Base-by-base conservation (phyloP, 148 eudicot genomes). In the Arctostaphylos glauca region DNA sequence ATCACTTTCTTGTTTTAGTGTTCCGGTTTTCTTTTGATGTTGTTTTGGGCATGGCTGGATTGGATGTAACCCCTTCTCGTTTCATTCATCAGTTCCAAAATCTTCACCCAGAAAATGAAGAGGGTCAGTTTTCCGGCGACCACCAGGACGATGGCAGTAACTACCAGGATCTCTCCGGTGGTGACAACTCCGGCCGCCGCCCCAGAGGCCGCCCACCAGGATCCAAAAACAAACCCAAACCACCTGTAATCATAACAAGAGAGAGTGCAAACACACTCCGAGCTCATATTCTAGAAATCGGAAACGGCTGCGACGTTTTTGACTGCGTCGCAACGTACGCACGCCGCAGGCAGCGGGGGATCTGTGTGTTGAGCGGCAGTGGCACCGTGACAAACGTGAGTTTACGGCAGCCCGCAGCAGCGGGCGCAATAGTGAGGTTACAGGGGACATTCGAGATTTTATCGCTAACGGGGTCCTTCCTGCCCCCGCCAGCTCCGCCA, bases 401-500 rank as follows among this genome's bases (percentile, higher is more conserved):
- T 46, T 84, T 93, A 49, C 82, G 96, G n/a, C 96, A 93, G 75
- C 96, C 94, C 0, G 91, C 90, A 0, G 90, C 50, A 31, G 91
- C 79, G 49, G 94, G 84, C 1, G 87, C 93, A 0, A 88, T 90
- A 4, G 91, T 93, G 0, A 85, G 93, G 0, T 90, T 93, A 5
- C 96, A 91, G 14, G 96, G 96, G 5, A 64, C 93, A 78, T 93
- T 93, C 76, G 96, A 93, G 90, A 91, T 93, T 50, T 74, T 93
- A 3, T 93, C 96, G 2, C 67, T 93, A 6, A 83, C 96, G 0
- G 96, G 96, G 0, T 91, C 96, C 0, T 91, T 93, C 66, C 60
- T 93, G 9, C 96, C 96, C 0, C 94, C 94, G 7, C 96, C 96
- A 0, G 93, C 96, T 0, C 96, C 94, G 9, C 96, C 96, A 0